These are phyloP conservation scores for Rhododendron williamsianum DNA, from an alignment of 148 eudicot genomes.

Conservation along the genomic window DNA sequence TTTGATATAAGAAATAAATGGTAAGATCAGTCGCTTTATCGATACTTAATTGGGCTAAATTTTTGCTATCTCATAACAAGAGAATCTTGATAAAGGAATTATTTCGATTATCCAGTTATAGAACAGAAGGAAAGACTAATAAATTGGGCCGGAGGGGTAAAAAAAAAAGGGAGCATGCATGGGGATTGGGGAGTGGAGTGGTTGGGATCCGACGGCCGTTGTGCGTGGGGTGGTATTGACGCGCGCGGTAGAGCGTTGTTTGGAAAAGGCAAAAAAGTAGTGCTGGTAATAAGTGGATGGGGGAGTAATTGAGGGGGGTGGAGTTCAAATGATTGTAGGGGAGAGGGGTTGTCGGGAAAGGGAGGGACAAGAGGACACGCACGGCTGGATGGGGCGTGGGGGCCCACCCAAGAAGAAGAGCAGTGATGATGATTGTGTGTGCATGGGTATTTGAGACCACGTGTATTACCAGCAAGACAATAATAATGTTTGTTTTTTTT, in stretches of 20 bases:
- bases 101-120: no score
- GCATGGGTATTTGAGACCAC: conserved; percentile 16
- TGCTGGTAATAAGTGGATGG: not conserved
- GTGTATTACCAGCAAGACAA: conserved; percentile 26
- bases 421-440: not conserved
- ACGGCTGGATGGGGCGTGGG: conserved; percentile 11
- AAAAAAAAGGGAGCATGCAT: no score
- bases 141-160: no score
- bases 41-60: no score
- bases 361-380: conserved; percentile 28
- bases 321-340: conserved; percentile 32
- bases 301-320: not conserved
- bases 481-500: not conserved
- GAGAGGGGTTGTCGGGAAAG: conserved; percentile 23
- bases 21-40: no score
- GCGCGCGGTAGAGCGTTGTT: not conserved
- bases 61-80: no score
- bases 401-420: not conserved
- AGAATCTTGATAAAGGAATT: no score
- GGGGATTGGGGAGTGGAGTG: no score
- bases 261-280: not conserved
- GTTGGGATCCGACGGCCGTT: not conserved
- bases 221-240: not conserved
- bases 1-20: no score
- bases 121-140: no score